Evolutionary conservation across 257 asterid species (phyloP).

Genomic region (Fraxinus excelsior): DNA sequence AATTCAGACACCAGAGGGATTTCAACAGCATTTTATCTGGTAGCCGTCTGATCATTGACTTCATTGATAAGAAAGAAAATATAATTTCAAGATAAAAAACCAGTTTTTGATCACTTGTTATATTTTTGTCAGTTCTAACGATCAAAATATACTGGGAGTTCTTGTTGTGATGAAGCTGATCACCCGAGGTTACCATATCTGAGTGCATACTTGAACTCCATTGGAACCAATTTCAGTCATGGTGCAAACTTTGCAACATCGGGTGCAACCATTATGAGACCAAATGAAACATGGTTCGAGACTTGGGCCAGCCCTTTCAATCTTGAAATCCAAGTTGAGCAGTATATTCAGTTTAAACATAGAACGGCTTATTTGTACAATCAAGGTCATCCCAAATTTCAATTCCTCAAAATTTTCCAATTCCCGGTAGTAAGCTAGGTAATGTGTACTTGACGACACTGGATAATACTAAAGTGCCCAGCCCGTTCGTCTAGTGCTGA

Average conservation of each 20-base stretch:
- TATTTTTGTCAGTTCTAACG: neutral
- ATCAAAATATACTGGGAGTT: neutral
- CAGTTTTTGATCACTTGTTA: no score
- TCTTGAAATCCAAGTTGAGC: conserved; percentile 68
- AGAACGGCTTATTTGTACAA: conserved; percentile 43
- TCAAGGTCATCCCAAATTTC: conserved; percentile 29
- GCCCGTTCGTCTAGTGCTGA: neutral
- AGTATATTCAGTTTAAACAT: conserved; percentile 54
- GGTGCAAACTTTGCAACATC: conserved; percentile 81
- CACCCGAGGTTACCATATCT: conserved; percentile 55
- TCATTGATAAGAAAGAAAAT: conserved; percentile 38
- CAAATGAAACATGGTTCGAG: conserved; percentile 49
- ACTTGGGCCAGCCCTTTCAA: conserved; percentile 59
- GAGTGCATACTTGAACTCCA: conserved; percentile 64
- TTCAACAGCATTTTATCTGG: conserved; percentile 57
- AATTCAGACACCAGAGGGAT: conserved; percentile 70
- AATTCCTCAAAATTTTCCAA: neutral
- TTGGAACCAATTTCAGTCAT: conserved; percentile 49
- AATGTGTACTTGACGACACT: no score
- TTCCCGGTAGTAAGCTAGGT: no score
- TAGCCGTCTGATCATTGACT: conserved; percentile 70
- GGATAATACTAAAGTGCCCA: no score
- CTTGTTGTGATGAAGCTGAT: conserved; percentile 39
- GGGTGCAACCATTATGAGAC: conserved; percentile 63
- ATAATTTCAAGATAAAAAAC: neutral